A percentile compares a stretch with the other conserved stretches of the same genome.
phyloP scores from a whole-genome alignment of 164 flowering plant species.

The Platanus orientalis region DNA sequence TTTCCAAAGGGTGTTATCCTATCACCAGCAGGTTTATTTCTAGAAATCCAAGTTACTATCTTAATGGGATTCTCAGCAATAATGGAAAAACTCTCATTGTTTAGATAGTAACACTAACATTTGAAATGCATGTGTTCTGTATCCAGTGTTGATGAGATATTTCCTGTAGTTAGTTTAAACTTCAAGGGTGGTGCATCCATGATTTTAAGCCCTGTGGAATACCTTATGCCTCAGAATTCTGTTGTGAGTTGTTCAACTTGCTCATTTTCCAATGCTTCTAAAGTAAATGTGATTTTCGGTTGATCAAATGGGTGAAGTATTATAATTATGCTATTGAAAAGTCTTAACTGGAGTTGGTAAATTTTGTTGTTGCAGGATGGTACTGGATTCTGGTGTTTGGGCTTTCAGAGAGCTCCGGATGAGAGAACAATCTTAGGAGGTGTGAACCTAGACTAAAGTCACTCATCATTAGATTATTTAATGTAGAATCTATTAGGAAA shows the following conservation, averaged over 20 bases:
- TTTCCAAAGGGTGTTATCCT: constrained; percentile 61
- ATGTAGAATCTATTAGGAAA: too few relatives aligned
- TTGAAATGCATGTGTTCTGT: constrained; percentile 9
- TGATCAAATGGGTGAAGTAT: neutral
- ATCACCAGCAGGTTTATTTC: constrained; percentile 50
- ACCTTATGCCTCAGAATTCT: constrained; percentile 50
- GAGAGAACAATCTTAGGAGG: constrained; percentile 94
- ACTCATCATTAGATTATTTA: neutral
- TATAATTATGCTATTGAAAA: neutral
- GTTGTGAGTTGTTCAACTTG: constrained; percentile 43
- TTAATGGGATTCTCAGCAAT: neutral
- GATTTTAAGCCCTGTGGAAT: constrained; percentile 71
- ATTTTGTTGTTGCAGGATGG: constrained; percentile 45
- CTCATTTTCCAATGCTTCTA: neutral
- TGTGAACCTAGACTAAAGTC: constrained; percentile 16
- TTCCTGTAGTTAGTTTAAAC: constrained; percentile 73
- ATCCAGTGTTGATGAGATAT: constrained; percentile 51
- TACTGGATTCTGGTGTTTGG: constrained; percentile 82
- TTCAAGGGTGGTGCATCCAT: constrained; percentile 81
- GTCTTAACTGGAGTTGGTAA: constrained; percentile 1
- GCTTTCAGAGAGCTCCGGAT: constrained; percentile 69
- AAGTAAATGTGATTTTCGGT: neutral
- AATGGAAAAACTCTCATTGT: too few relatives aligned
- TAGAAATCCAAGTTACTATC: constrained; percentile 1
- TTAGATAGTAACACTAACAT: constrained; percentile 24